phyloP scores from a whole-genome alignment of 1,284 basidiomycete genomes.

The Dichomitus squalens region DNA sequence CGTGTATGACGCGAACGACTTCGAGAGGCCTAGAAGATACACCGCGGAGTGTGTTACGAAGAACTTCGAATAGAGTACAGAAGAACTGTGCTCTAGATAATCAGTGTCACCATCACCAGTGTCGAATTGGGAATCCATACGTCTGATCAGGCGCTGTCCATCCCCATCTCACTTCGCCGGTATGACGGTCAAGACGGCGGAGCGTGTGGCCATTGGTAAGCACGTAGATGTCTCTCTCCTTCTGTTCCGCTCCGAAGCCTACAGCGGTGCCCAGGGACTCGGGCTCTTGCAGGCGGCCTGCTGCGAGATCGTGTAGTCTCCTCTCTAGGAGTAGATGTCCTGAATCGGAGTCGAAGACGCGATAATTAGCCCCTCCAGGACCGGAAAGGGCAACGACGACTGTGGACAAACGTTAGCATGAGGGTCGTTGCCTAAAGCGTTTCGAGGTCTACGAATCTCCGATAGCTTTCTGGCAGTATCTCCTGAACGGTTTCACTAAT shows the following conservation, averaged over 20 bases:
- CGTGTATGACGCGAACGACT: conserved; percentile 63
- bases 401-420: conserved; percentile 31
- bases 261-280: conserved; percentile 48
- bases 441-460: too few species aligned
- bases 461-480: too few species aligned
- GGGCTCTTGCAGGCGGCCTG: conserved; percentile 53
- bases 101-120: not conserved
- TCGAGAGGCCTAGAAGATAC: conserved; percentile 71
- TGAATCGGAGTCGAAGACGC: conserved; percentile 65
- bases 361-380: conserved; percentile 68
- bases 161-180: conserved; percentile 60
- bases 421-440: not conserved
- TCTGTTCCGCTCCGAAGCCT: conserved; percentile 36
- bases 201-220: conserved; percentile 65
- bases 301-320: conserved; percentile 50
- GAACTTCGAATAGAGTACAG: conserved; percentile 66
- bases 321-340: conserved; percentile 76
- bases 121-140: conserved; percentile 40
- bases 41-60: conserved; percentile 53
- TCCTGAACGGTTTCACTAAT: too few species aligned
- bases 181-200: conserved; percentile 45
- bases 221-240: conserved; percentile 49
- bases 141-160: conserved; percentile 67
- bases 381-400: conserved; percentile 79
- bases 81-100: conserved; percentile 45